Conservation (phyloP, 306 rosid species). For the Canavalia gladiata region DNA sequence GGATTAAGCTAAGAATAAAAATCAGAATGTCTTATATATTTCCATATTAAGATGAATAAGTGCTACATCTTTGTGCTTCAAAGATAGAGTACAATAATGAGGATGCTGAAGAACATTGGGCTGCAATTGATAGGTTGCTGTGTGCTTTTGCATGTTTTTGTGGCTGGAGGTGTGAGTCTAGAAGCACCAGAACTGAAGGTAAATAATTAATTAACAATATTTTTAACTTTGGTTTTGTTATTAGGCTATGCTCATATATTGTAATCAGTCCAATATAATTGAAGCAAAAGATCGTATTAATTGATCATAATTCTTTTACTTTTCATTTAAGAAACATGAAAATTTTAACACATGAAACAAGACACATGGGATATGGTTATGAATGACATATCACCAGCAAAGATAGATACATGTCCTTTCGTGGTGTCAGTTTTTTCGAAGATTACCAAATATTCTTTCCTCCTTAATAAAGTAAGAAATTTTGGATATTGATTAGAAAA, state of each 20-base stretch:
- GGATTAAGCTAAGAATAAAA: constrained; percentile 66
- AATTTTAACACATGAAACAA: neutral
- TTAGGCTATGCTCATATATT: neutral
- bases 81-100: constrained; percentile 37
- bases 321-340: no score
- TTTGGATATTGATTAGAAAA: neutral
- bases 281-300: neutral
- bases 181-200: constrained; percentile 61
- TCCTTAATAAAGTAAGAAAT: neutral
- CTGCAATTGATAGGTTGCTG: constrained; percentile 41
- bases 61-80: constrained; percentile 24
- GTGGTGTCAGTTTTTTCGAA: neutral
- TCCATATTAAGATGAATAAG: neutral
- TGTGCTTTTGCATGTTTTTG: constrained; percentile 52
- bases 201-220: neutral
- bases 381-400: neutral
- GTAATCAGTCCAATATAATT: neutral
- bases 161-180: constrained; percentile 53
- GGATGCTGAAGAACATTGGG: constrained; percentile 25
- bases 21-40: constrained; percentile 35
- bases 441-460: neutral
- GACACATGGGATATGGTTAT: neutral
- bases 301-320: neutral
- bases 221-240: neutral
- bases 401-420: neutral